Conservation (phyloP, 2,329 filamentous ascomycete species). For the Aureobasidium musti region DNA sequence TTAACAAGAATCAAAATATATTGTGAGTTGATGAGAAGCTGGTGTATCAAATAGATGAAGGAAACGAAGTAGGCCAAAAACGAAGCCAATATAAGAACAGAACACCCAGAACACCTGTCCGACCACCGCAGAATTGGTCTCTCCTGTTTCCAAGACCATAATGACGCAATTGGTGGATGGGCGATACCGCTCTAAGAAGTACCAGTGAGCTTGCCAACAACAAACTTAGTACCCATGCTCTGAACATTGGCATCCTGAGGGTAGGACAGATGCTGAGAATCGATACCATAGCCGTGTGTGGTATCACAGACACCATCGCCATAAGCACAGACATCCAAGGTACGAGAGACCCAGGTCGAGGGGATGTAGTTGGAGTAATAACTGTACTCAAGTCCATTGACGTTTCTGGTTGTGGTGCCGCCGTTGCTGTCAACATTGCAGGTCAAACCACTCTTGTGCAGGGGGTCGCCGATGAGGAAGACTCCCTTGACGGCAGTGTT, state of each 20-base stretch:
- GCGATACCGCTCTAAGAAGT: slow-evolving; percentile 6
- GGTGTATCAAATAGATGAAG: too few relatives aligned
- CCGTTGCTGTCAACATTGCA: slow-evolving; percentile 44
- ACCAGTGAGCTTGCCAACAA: slow-evolving; percentile 32
- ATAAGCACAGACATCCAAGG: slow-evolving; percentile 44
- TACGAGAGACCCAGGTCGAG: slow-evolving; percentile 41
- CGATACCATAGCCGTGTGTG: slow-evolving; percentile 40
- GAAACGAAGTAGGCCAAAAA: too few relatives aligned
- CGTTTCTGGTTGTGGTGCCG: slow-evolving; percentile 41
- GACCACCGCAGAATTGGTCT: too few relatives aligned
- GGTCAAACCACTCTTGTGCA: slow-evolving; percentile 39
- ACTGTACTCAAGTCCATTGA: slow-evolving; percentile 36
- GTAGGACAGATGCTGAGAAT: slow-evolving; percentile 40
- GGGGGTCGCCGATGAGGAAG: slow-evolving; percentile 43
- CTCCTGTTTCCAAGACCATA: too few relatives aligned
- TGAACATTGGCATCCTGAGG: slow-evolving; percentile 36
- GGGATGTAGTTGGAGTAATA: slow-evolving; percentile 34
- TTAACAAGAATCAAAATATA: too few relatives aligned
- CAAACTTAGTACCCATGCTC: slow-evolving; percentile 38
- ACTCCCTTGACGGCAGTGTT: slow-evolving; percentile 45
- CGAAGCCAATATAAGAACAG: too few relatives aligned
- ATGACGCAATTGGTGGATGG: too few relatives aligned
- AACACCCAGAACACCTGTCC: too few relatives aligned
- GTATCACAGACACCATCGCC: slow-evolving; percentile 45
- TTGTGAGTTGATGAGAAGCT: too few relatives aligned